Evolutionary conservation across 2,329 filamentous ascomycete species (phyloP).

Genomic region (Penicillium sp.): DNA sequence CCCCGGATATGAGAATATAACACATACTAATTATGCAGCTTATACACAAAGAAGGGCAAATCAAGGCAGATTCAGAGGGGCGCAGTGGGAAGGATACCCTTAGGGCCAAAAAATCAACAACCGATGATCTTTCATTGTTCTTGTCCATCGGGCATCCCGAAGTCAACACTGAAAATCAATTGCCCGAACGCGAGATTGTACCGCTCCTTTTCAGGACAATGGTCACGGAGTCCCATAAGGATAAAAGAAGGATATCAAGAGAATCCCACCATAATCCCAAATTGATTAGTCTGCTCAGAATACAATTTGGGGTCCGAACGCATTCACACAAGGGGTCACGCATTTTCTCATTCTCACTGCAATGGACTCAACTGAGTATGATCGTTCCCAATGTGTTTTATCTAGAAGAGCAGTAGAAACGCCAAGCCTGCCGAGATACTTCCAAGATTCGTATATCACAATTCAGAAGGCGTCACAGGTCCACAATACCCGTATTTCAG

Average conservation of each 20-base stretch:
- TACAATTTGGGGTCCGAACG: conserved; percentile 4
- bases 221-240: background rate
- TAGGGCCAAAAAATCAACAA: background rate
- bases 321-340: background rate
- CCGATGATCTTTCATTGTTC: background rate
- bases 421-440: background rate
- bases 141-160: background rate
- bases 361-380: background rate
- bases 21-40: background rate
- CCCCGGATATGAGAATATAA: background rate
- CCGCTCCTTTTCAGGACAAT: background rate
- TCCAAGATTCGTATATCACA: background rate
- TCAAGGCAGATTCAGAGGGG: background rate
- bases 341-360: background rate
- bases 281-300: background rate
- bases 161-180: background rate
- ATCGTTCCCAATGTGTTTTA: background rate
- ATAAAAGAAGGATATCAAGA: background rate
- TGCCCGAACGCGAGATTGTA: background rate
- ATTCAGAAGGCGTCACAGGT: background rate
- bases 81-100: background rate
- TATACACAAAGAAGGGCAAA: background rate
- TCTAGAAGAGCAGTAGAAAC: too few species aligned
- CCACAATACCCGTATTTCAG: background rate
- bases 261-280: background rate